Base-by-base conservation (phyloP, 164 flowering plant species). In the Berberis thunbergii region DNA sequence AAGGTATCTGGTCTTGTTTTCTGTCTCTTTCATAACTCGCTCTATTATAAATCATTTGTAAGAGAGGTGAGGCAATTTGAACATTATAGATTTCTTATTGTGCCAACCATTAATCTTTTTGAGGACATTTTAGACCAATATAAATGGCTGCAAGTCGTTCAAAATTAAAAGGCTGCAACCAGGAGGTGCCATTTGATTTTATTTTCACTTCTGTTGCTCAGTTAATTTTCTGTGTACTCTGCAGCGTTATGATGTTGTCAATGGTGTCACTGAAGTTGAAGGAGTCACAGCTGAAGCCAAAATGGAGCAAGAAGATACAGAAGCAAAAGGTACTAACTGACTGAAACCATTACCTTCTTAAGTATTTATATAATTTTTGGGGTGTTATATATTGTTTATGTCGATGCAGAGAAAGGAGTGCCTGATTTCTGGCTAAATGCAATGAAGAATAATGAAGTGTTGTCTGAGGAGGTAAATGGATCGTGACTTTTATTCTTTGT, bases 371-470 rank as follows among this genome's bases (percentile, higher is more conserved):
- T 49, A 7, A n/a, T 45, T n/a, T 60, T 2, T n/a, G 8, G 38
- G 11, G 11, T 60, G 46, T 1, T 5, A 1, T 60, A 8, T 41
- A 5, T 42, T 43, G 53, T 49, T 57, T 54, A 44, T 50, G 26
- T 41, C 54, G 55, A 39, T 71, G 59, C 83, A 87, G 98, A 77
- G 72, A 89, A 89, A 74, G 96, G 98, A 53, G 91, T 91, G 7
- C 98, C 98, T 48, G 79, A 79, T 49, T 91, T 91, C 69, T 91
- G 98, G 98, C 82, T 91, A 5, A 86, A 62, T 64, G 98, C 96
- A 49, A 77, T 91, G 91, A 89, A 86, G 69, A 82, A 80, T 45
- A 89, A 91, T 75, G 95, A 83, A 73, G 79, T 91, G 2, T 71
- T 84, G 2, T 77, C 79, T 45, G 90, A 83, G 60, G 96, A 89